A percentile compares a stretch with the other conserved stretches of the same genome.
Evolutionary conservation across 495 filamentous ascomycete species (phyloP).

Genomic region (Oidiodendron maius): DNA sequence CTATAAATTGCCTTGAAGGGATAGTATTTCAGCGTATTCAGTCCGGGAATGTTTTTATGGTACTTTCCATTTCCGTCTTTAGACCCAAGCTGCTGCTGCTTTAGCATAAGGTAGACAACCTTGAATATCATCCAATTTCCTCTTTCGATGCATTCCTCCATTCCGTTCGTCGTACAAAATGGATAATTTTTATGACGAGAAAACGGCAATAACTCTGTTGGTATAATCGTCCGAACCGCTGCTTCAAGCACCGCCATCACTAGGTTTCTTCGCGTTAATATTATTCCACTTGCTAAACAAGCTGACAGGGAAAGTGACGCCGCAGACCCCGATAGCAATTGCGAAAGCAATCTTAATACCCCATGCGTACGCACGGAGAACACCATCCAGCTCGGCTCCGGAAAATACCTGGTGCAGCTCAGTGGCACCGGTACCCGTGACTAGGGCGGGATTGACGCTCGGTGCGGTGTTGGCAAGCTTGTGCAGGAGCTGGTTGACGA

Average conservation of each 20-base stretch:
- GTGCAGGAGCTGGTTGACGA: slow-evolving; percentile 45
- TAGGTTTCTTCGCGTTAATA: neutral
- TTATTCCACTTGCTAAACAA: neutral
- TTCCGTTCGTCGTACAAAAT: neutral
- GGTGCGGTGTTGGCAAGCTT: slow-evolving; percentile 25
- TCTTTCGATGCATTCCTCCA: neutral
- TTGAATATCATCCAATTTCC: neutral
- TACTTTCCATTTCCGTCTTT: too few species aligned
- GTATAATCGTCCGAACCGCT: neutral
- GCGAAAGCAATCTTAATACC: slow-evolving; percentile 5
- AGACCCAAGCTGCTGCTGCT: too few species aligned
- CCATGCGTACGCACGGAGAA: neutral
- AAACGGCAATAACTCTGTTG: neutral
- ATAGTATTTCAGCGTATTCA: too few species aligned
- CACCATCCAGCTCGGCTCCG: neutral
- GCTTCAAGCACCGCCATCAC: neutral
- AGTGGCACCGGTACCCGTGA: slow-evolving; percentile 38
- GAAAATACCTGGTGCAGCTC: slow-evolving; percentile 23
- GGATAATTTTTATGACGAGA: neutral
- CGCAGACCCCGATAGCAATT: neutral
- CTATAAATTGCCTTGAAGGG: too few species aligned
- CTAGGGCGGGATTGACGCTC: slow-evolving; percentile 17
- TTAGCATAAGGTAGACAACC: neutral
- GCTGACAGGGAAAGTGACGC: neutral
- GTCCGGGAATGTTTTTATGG: too few species aligned